Base-by-base conservation (phyloP, 306 rosid genomes). In the Trifolium fragiferum region DNA sequence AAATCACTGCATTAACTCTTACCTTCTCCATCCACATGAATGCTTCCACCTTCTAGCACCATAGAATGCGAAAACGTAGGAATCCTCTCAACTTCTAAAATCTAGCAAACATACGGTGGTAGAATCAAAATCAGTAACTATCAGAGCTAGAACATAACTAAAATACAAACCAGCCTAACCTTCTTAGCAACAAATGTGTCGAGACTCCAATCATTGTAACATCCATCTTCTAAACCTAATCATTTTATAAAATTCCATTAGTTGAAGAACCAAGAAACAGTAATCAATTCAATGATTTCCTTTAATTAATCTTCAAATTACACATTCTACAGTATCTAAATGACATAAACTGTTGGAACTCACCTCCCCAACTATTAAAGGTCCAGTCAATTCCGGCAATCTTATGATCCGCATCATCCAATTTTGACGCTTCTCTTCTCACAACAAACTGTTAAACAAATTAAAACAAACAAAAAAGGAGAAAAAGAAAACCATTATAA, bases 1-100 rank as follows among this genome's bases (percentile, higher is more conserved):
- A 50, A 76, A 68, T 10, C 59, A 63, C 53, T 41, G 68, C 61
- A 33, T 20, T n/a, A 50, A 58, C 25, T 61, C 76, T 75, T 82
- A 92, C 99, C 97, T 85, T 94, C 93, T 82, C 99, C 99, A 87
- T 94, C 99, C 12, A 94, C 99, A 81, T 94, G 99, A 80, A 94
- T 92, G 83, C 97, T 92, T 81, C 99, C 99, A 14, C 99, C 96
- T 92, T 94, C 99, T 41, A 94, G 95, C 81, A 94, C 78, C 76
- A 90, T 72, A 4, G 87, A 64, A 33, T 90, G 87, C 6, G 85
- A 72, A 89, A 94, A 91, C 73, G 87, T 84, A 63, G 91, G 96
- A 81, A 94, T 41, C 85, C 64, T 86, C 86, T 94, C 96, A 62
- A 81, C 72, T 19, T 49, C 91, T 85, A 92, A 84, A 75, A 91